Conservation (phyloP, 495 filamentous ascomycete species). For the Staphylotrichum tortipilum region DNA sequence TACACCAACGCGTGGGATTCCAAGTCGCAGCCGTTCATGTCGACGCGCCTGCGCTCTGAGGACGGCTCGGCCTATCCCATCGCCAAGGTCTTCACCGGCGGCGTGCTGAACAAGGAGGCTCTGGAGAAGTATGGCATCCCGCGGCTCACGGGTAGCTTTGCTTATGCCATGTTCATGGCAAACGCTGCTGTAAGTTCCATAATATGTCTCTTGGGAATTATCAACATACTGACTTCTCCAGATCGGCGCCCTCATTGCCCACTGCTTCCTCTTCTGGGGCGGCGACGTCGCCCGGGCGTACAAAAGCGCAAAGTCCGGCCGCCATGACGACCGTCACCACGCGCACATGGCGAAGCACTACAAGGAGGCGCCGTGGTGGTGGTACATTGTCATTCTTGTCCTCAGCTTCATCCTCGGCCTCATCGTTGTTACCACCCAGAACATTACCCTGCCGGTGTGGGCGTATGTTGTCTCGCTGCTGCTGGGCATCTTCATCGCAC, state of each 20-base stretch:
- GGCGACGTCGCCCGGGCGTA: conserved; percentile 9
- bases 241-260: conserved; percentile 16
- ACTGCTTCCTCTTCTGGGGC: conserved; percentile 20
- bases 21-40: conserved; percentile 39
- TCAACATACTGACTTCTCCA: neutral
- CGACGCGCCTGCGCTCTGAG: conserved; percentile 38
- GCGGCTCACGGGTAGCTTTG: conserved; percentile 36
- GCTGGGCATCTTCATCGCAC: conserved; percentile 25
- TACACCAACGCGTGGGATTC: conserved; percentile 45
- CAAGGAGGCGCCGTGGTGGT: conserved; percentile 47
- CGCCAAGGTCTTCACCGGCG: conserved; percentile 25
- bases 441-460: conserved; percentile 47
- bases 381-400: conserved; percentile 42
- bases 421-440: conserved; percentile 32
- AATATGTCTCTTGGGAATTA: neutral
- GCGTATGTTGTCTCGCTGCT: conserved; percentile 45
- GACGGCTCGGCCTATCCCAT: conserved; percentile 39
- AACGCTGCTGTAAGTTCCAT: conserved; percentile 32
- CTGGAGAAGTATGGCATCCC: conserved; percentile 34
- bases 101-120: conserved; percentile 28
- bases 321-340: conserved; percentile 17
- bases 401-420: conserved; percentile 43
- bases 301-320: conserved; percentile 11
- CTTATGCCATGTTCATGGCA: conserved; percentile 32
- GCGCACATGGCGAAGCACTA: conserved; percentile 35